These are phyloP conservation scores for Sugiyamaella xylanicola DNA, from an alignment of 1,139 yeast genomes.

Conservation along the genomic window DNA sequence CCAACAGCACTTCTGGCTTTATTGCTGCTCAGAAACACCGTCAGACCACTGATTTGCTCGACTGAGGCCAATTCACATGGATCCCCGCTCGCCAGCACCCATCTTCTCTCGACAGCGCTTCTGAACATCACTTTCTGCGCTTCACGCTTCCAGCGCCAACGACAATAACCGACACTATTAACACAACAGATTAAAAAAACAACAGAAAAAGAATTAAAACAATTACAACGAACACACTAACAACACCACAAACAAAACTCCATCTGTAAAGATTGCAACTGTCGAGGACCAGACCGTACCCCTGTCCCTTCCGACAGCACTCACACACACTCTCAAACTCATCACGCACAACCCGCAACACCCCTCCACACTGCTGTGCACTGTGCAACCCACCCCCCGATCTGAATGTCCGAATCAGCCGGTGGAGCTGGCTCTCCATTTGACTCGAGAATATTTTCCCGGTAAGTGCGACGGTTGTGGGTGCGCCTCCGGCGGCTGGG, in stretches of 20 bases:
- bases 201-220: no score
- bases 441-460: slow-evolving; percentile 29
- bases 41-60: no score
- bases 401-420: slow-evolving; percentile 27
- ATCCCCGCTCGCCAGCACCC: not conserved
- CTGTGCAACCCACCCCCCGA: not conserved
- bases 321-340: no score
- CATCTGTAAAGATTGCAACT: no score
- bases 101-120: no score
- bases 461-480: slow-evolving; percentile 16
- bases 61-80: not conserved
- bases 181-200: no score
- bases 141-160: not conserved
- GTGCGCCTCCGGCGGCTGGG: slow-evolving; percentile 3
- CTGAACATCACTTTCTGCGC: not conserved
- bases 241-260: no score
- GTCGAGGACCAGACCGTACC: no score
- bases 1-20: no score
- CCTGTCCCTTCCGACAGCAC: not conserved
- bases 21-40: no score
- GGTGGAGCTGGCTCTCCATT: slow-evolving; percentile 36
- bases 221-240: no score
- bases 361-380: not conserved
- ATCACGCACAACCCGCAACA: not conserved
- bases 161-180: not conserved